Evolutionary conservation across 495 filamentous ascomycete genomes (phyloP), one percentile per base, ranked within the genome.

Genomic region (Penicillium cataractarum): DNA sequence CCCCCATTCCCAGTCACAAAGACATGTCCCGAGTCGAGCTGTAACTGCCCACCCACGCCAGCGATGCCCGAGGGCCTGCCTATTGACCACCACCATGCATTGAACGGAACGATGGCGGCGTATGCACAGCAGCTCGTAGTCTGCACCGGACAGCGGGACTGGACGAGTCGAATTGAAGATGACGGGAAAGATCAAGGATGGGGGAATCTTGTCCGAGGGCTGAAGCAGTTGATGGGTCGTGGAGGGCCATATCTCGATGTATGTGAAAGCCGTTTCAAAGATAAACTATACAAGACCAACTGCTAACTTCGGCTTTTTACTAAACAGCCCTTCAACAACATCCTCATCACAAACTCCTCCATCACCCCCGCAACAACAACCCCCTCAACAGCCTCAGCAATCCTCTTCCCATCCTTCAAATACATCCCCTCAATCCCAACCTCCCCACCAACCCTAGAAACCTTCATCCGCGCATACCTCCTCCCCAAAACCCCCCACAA

Each of bases 91-190:
- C 73, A 83, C 33, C 87, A 84, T 55, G 76, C 83, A 4, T 73
- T 98, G 48, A 87, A 87, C 67, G 87, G 88, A 19, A 89, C 91
- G 4, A 91, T 97, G 77, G 82, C 90, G 5, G 74, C 79, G n/a
- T 95, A 97, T 72, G 82, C 86, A 19, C 87, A 92, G 64, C 93
- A 98, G 57, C 81, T 97, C 4, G 71, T 99, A 3, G 80, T 97
- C 17, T 90, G 86, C 60, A 97, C 93, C 0, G 92, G 91, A 8
- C 83, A 86, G 59, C 68, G 79, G 22, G 91, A 97, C 73, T 99
- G 95, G 95, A 82, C 82, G 19, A 85, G 82, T 71, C 79, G 80
- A 44, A 88, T 93, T 71, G 79, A 89, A 73, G 72, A 97, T 83
- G 85, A 90, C 33, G 83, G 77, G 27, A 48, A 74, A 19, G 63